Evolutionary conservation across 2,329 filamentous ascomycete species (phyloP).

Genomic region (Achaetomium macrosporum): DNA sequence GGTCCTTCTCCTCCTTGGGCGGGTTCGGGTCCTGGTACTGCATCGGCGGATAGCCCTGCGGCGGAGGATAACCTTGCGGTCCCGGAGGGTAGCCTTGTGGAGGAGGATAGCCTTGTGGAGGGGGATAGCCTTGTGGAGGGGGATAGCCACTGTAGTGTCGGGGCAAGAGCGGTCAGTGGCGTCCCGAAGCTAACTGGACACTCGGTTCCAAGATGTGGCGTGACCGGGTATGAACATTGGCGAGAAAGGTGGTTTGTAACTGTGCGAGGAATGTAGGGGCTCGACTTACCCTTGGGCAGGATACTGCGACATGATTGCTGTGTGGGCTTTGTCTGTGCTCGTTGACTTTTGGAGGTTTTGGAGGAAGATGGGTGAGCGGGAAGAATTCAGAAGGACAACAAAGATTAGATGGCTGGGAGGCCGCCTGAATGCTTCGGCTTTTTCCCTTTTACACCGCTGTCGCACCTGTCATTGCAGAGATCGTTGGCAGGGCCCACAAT

Average conservation of each 20-base stretch:
- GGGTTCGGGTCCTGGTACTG: slow-evolving; percentile 31
- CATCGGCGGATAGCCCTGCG: slow-evolving; percentile 25
- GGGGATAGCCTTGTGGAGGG: slow-evolving; percentile 7
- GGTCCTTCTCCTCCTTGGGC: slow-evolving; percentile 35
- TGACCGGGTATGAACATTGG: background rate
- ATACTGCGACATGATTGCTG: slow-evolving; percentile 10
- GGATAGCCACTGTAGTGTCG: background rate
- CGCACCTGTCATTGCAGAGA: too few relatives aligned
- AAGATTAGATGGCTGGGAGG: background rate
- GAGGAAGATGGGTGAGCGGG: background rate
- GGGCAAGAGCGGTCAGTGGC: background rate
- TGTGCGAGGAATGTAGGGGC: too few relatives aligned
- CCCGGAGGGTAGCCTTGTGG: slow-evolving; percentile 6
- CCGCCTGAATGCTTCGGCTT: background rate
- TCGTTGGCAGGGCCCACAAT: too few relatives aligned
- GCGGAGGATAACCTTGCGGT: background rate
- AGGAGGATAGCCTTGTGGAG: slow-evolving; percentile 2
- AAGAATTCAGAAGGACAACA: background rate
- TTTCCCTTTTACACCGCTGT: too few relatives aligned
- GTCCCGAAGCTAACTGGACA: too few relatives aligned
- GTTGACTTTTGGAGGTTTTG: background rate
- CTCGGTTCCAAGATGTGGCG: background rate
- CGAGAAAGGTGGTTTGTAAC: too few relatives aligned
- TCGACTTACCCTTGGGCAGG: slow-evolving; percentile 7
- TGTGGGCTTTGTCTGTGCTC: background rate